Base-by-base conservation (phyloP, 768 basidiomycete genomes). In the Boletales sp. region DNA sequence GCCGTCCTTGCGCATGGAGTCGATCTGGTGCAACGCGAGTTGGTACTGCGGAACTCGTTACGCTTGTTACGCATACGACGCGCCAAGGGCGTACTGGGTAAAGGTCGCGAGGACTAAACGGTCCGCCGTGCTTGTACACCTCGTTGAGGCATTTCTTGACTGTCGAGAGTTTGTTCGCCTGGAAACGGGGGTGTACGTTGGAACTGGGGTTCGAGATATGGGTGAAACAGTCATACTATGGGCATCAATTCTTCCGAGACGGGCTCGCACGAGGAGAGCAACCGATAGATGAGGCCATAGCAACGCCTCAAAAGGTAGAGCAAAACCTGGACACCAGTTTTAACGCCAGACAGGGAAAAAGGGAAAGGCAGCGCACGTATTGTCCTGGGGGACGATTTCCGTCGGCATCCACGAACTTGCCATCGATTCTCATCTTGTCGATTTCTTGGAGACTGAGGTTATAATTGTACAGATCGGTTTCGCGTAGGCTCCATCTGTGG, bases 161-260 rank as follows among this genome's bases (percentile, higher is more conserved):
- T 0, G 94, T 97, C 14, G 91, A 92, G 3, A 97, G 72, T 62
- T 97, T 97, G 73, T 97, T 97, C 7, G 94, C 93, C 94, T 95
- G 55, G 3, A 31, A 44, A 37, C 9, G n/a, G 0, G 34, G 33
- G 41, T 28, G 19, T 43, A 39, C 58, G 44, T 34, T 31, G 21
- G 32, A 12, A 35, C 14, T 38, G 36, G 18, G 4, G 12, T 19
- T 8, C 8, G 9, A 17, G 40, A 18, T 47, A 36, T 2, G 46
- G 34, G 18, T 0, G 33, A 48, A 15, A 38, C 54, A 63, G 36
- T 64, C 81, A 48, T 68, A 94, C 94, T 35, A 96, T 81, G 6
- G 94, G 94, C 90, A 97, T 98, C 14, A 99, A 73, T 68, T 98
- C 96, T 69, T 99, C 96, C 0, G 93, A 95, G 3, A 99, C 94